These are phyloP conservation scores for Plasmodium chabaudi DNA, from an alignment of 169 alveolate species.

Conservation along the genomic window DNA sequence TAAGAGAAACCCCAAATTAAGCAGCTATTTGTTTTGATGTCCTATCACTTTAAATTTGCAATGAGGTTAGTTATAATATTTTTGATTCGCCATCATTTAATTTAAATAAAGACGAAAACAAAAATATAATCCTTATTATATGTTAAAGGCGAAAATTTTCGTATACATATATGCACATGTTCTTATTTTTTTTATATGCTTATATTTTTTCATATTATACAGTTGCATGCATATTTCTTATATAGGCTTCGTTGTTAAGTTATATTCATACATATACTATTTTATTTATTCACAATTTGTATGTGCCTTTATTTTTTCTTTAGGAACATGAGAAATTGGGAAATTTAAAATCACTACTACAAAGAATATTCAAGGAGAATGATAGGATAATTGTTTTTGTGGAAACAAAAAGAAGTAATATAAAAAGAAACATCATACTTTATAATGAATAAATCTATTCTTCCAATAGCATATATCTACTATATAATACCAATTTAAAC, in stretches of 20 bases:
- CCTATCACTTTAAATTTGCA: constrained; percentile 78
- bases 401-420: constrained; percentile 79
- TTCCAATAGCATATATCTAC: neutral
- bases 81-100: constrained; percentile 40
- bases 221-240: too few relatives aligned
- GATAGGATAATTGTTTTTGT: constrained; percentile 78
- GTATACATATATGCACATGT: neutral
- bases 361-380: constrained; percentile 57
- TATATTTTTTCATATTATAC: neutral
- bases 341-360: constrained; percentile 39
- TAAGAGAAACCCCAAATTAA: constrained; percentile 9
- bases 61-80: constrained; percentile 76
- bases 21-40: constrained; percentile 34
- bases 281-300: neutral
- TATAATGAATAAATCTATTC: neutral
- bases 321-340: constrained; percentile 75
- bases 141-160: neutral
- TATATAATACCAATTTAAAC: neutral
- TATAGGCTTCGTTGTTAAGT: neutral
- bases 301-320: neutral
- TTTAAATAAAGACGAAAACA: constrained; percentile 16
- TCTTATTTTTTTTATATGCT: neutral
- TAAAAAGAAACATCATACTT: neutral
- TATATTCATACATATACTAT: constrained; percentile 8
- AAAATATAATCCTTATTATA: constrained; percentile 59